Conservation (phyloP, 1,284 basidiomycete species). For the Phellopilus nigrolimitatus region DNA sequence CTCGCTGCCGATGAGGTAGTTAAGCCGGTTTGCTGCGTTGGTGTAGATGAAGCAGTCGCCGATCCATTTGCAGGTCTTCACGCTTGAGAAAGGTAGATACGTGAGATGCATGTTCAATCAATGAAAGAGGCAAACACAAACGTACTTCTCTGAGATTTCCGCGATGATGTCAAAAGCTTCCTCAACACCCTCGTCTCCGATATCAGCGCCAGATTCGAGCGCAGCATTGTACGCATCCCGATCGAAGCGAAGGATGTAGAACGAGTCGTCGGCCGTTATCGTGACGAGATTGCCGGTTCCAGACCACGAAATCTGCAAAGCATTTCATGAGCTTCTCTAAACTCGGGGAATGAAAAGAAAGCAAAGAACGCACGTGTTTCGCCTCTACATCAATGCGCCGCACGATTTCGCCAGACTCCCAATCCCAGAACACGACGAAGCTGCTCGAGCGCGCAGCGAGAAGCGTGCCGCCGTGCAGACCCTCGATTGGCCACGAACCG, state of each 20-base stretch:
- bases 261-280: conserved; percentile 86
- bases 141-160: conserved; percentile 82
- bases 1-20: conserved; percentile 93
- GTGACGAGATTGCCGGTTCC: conserved; percentile 85
- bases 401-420: conserved; percentile 94
- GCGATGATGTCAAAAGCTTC: conserved; percentile 93
- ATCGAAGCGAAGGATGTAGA: conserved; percentile 91
- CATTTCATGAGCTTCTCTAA: conserved; percentile 3
- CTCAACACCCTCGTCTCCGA: conserved; percentile 94
- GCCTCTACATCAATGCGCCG: conserved; percentile 95
- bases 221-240: conserved; percentile 82
- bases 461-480: conserved; percentile 83
- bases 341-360: not conserved
- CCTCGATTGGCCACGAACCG: conserved; percentile 82
- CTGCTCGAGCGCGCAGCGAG: conserved; percentile 84
- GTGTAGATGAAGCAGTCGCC: conserved; percentile 99
- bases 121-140: conserved; percentile 1
- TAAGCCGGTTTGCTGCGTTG: conserved; percentile 82
- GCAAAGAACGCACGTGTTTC: conserved; percentile 62
- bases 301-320: conserved; percentile 82
- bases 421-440: conserved; percentile 99
- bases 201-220: conserved; percentile 71
- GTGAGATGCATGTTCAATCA: conserved; percentile 9
- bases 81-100: conserved; percentile 39
- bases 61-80: conserved; percentile 96